Conservation (phyloP, 139 green algal genomes). For the Parachlorella kessleri region DNA sequence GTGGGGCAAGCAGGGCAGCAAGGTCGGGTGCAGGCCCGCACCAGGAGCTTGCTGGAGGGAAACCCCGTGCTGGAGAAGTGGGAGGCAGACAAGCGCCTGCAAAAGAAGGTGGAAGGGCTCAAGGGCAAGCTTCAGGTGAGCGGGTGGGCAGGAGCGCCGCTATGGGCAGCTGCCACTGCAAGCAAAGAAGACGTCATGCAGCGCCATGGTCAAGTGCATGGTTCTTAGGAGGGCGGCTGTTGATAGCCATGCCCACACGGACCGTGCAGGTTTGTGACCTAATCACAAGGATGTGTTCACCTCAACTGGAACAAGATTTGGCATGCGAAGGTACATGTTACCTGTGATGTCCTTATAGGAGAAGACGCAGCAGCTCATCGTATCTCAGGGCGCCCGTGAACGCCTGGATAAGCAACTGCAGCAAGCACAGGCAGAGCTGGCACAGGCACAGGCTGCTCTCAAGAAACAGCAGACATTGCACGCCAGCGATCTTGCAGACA, state of each 20-base stretch:
- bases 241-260: too few species aligned
- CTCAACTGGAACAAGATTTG: too few species aligned
- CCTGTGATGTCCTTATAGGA: too few species aligned
- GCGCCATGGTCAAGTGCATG: too few species aligned
- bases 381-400: slow-evolving; percentile 46
- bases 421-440: slow-evolving; percentile 37
- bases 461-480: slow-evolving; percentile 46
- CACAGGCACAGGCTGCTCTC: slow-evolving; percentile 40
- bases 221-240: too few species aligned
- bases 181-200: slow-evolving; percentile 56
- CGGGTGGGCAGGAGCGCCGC: slow-evolving; percentile 2
- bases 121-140: slow-evolving; percentile 36
- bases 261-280: too few species aligned
- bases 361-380: too few species aligned
- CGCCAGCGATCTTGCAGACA: too few species aligned
- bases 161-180: slow-evolving; percentile 24
- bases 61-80: slow-evolving; percentile 54
- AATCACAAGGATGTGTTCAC: too few species aligned
- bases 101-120: slow-evolving; percentile 63
- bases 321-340: too few species aligned
- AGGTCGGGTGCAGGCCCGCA: too few species aligned
- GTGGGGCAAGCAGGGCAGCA: too few species aligned
- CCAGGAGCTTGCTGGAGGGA: slow-evolving; percentile 3
- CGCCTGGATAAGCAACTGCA: slow-evolving; percentile 31
- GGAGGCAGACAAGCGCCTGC: slow-evolving; percentile 79